These are phyloP conservation scores for Xylaria grammica DNA, from an alignment of 495 filamentous ascomycete genomes.

Conservation along the genomic window DNA sequence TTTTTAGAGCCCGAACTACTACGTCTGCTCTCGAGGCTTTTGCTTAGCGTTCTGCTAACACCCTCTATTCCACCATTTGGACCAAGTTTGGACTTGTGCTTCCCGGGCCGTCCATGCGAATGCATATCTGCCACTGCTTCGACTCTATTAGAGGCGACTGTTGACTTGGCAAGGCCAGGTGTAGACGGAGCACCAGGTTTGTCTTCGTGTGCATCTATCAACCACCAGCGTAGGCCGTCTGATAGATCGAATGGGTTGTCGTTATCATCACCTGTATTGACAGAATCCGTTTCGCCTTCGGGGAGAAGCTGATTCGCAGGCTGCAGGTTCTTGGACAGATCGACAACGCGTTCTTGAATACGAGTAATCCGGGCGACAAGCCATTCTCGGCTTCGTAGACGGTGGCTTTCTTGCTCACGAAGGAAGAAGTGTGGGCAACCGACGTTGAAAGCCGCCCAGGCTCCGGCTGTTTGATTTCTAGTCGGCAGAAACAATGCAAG, in stretches of 20 bases:
- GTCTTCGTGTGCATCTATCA: conserved; percentile 91
- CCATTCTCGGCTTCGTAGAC: conserved; percentile 84
- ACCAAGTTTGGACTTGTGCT: conserved; percentile 51
- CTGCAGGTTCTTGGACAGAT: conserved; percentile 74
- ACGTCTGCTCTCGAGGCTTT: conserved; percentile 86
- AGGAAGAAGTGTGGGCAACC: conserved; percentile 97
- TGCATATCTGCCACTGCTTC: conserved; percentile 69
- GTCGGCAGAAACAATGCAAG: conserved; percentile 95
- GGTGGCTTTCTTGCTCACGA: conserved; percentile 87
- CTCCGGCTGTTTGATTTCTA: conserved; percentile 86
- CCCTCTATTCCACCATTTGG: conserved; percentile 63
- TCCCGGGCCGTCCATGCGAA: conserved; percentile 58
- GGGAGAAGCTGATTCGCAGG: conserved; percentile 29
- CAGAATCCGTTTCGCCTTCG: conserved; percentile 43
- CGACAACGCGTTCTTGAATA: conserved; percentile 91
- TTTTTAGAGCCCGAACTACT: conserved; percentile 84
- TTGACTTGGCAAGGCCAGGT: conserved; percentile 84
- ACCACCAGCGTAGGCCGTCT: conserved; percentile 94
- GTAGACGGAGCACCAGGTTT: conserved; percentile 93
- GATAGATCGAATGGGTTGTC: conserved; percentile 98
- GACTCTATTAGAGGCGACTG: conserved; percentile 85
- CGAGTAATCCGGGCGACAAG: conserved; percentile 91
- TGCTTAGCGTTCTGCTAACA: conserved; percentile 77
- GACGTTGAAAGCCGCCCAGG: conserved; percentile 98
- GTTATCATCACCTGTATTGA: conserved; percentile 71